phyloP scores from a whole-genome alignment of 805 yeast genomes.

The Lipomyces lipofer region DNA sequence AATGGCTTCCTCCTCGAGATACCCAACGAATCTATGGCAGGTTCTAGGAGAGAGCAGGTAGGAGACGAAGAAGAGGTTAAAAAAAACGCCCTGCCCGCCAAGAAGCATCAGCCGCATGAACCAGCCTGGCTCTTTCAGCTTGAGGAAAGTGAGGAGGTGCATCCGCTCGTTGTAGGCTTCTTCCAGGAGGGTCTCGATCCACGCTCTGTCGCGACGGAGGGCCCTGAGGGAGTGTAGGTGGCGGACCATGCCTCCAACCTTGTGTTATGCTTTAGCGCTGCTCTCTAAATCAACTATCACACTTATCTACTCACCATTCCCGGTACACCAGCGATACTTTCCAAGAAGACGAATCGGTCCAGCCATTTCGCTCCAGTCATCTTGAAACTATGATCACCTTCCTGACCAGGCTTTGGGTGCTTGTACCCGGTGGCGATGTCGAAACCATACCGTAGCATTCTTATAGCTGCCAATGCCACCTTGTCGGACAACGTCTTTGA shows the following conservation, averaged over 20 bases:
- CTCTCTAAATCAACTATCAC: neutral
- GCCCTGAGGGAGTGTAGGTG: slow-evolving; percentile 65
- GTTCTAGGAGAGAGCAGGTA: slow-evolving; percentile 61
- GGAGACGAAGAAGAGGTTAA: slow-evolving; percentile 61
- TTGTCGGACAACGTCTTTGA: slow-evolving; percentile 53
- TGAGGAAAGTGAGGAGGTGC: slow-evolving; percentile 69
- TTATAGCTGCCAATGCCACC: slow-evolving; percentile 52
- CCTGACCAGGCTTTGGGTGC: slow-evolving; percentile 50
- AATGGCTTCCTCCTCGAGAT: slow-evolving; percentile 76
- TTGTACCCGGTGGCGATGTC: slow-evolving; percentile 66
- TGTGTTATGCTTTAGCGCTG: neutral
- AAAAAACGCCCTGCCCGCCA: slow-evolving; percentile 69
- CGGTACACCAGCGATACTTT: slow-evolving; percentile 77
- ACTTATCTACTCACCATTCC: slow-evolving; percentile 48
- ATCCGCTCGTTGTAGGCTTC: slow-evolving; percentile 79
- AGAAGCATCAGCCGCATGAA: slow-evolving; percentile 56
- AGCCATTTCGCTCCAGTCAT: slow-evolving; percentile 69
- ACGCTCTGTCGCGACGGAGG: slow-evolving; percentile 66
- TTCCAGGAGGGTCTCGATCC: slow-evolving; percentile 71
- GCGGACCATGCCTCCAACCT: slow-evolving; percentile 67
- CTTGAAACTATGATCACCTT: slow-evolving; percentile 41
- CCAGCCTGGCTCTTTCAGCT: slow-evolving; percentile 62
- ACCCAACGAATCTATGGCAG: slow-evolving; percentile 77
- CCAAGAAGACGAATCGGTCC: slow-evolving; percentile 59
- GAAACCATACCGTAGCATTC: slow-evolving; percentile 50